Percentiles rank a stretch among this genome's conserved stretches.
Conservation (phyloP, 306 rosid genomes). For the Cotoneaster glaucophyllus region DNA sequence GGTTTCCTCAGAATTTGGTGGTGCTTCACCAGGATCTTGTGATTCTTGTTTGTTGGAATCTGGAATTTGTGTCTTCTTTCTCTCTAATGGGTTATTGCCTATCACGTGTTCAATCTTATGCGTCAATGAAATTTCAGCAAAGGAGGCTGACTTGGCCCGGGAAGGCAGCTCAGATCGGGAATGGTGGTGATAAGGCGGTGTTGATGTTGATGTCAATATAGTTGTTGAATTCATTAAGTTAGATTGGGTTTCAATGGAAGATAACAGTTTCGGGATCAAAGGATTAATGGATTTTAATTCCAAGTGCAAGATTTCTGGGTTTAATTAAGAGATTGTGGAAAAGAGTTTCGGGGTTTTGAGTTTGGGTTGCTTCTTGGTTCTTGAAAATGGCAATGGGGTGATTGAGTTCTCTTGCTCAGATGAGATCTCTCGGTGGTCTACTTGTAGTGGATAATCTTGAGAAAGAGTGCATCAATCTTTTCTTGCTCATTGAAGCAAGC, state of each 20-base stretch:
- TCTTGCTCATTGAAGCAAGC: too few species aligned
- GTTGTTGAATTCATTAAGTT: constrained; percentile 35
- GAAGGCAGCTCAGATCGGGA: too few species aligned
- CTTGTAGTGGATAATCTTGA: too few species aligned
- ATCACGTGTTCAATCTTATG: too few species aligned
- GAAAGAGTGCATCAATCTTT: too few species aligned
- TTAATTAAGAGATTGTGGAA: background rate
- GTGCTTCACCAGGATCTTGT: too few species aligned
- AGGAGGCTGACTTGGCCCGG: too few species aligned
- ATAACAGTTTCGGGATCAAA: background rate
- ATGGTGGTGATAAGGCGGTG: constrained; percentile 33
- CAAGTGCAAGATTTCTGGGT: background rate
- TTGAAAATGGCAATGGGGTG: background rate
- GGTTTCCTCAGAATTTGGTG: too few species aligned
- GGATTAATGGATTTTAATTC: background rate
- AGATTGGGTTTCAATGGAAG: background rate
- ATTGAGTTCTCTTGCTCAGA: background rate
- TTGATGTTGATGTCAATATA: background rate
- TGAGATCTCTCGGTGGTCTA: background rate
- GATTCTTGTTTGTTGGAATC: too few species aligned
- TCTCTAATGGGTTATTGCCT: too few species aligned
- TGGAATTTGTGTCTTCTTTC: too few species aligned
- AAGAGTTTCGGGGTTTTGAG: background rate
- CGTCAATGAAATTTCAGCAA: too few species aligned
- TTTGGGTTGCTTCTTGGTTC: background rate